phyloP scores from a whole-genome alignment of 441 rosid species.

The Aquilaria agallochum region DNA sequence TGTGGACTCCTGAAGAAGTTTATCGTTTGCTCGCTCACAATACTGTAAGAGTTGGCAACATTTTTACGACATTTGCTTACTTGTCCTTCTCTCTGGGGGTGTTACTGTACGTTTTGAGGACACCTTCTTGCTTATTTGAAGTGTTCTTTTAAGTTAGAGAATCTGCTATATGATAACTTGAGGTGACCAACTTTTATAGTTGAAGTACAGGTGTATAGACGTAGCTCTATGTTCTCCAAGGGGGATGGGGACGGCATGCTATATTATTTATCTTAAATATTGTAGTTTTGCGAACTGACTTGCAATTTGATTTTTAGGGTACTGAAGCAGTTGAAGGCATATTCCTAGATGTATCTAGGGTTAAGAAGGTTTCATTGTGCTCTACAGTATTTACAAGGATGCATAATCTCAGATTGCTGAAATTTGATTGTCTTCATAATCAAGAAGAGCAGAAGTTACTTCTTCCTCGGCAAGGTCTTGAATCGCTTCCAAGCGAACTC shows the following conservation, averaged over 20 bases:
- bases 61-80: background rate
- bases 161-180: too few species aligned
- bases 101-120: too few species aligned
- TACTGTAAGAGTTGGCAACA: constrained; percentile 7
- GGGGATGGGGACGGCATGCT: too few species aligned
- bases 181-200: too few species aligned
- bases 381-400: constrained; percentile 14
- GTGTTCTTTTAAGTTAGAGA: background rate
- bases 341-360: constrained; percentile 3
- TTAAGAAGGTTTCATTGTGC: background rate
- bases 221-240: too few species aligned
- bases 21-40: constrained; percentile 11
- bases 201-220: too few species aligned
- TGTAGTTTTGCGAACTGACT: too few species aligned
- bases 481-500: constrained; percentile 18
- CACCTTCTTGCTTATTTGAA: background rate
- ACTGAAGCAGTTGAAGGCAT: constrained; percentile 21
- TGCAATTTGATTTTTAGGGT: constrained; percentile 9
- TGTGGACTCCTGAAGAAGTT: constrained; percentile 20
- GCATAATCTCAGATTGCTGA: constrained; percentile 20
- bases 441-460: background rate
- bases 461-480: constrained; percentile 13
- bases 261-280: too few species aligned
- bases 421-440: background rate
- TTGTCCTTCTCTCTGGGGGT: background rate